Conservation (phyloP, 202 grass and related monocot genomes). For the Dendrocalamus latiflorus region DNA sequence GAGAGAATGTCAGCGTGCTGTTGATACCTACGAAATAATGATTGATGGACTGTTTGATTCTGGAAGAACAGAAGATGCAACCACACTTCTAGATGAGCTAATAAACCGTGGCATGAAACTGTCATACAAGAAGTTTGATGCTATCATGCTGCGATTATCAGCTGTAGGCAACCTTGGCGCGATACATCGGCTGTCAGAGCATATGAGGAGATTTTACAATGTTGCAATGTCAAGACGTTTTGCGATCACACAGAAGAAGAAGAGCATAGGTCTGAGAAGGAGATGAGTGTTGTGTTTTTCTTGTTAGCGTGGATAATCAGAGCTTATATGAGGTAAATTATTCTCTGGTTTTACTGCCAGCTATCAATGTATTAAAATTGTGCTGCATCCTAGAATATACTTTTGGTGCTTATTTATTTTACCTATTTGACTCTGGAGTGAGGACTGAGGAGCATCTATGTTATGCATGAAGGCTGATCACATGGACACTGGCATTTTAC, state of each 20-base stretch:
- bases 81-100: conserved; percentile 61
- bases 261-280: conserved; percentile 68
- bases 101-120: conserved; percentile 72
- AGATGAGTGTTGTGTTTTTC: conserved; percentile 18
- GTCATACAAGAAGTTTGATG: conserved; percentile 71
- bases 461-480: not conserved
- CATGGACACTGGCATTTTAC: not conserved
- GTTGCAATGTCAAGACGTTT: conserved; percentile 80
- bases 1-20: conserved; percentile 51
- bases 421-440: too few relatives aligned
- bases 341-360: conserved; percentile 17
- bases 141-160: conserved; percentile 64
- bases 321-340: conserved; percentile 11
- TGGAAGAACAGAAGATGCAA: conserved; percentile 55
- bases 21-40: conserved; percentile 79
- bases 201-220: conserved; percentile 96
- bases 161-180: conserved; percentile 57
- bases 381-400: not conserved
- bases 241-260: conserved; percentile 85
- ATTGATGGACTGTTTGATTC: conserved; percentile 84
- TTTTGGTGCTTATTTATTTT: not conserved
- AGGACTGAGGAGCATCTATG: not conserved
- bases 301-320: not conserved
- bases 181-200: conserved; percentile 76
- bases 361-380: conserved; percentile 1